Evolutionary conservation across 2,329 filamentous ascomycete species (phyloP).

Genomic region (Aspergillus vadensis): DNA sequence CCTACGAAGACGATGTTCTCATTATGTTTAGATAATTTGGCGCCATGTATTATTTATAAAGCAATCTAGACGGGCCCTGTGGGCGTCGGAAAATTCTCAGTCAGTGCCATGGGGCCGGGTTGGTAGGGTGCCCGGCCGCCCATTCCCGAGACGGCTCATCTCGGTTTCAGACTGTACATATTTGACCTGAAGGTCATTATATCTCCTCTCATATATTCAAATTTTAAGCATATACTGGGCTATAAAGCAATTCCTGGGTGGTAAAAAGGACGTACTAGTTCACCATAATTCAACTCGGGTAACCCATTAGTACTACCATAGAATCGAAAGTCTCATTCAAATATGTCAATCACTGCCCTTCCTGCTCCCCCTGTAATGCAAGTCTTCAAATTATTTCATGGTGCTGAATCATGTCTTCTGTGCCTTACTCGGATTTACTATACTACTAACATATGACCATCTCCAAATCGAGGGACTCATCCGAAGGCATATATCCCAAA

Average conservation of each 20-base stretch:
- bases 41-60: conserved; percentile 24
- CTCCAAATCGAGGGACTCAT: too few species aligned
- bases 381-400: too few species aligned
- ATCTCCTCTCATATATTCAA: conserved; percentile 20
- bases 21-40: conserved; percentile 14
- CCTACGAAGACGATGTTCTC: conserved; percentile 13
- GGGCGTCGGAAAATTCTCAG: conserved; percentile 16
- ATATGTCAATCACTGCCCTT: too few species aligned
- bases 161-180: conserved; percentile 22
- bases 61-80: conserved; percentile 24
- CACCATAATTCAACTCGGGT: neutral
- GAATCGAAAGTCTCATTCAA: too few species aligned
- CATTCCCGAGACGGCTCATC: neutral
- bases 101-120: conserved; percentile 10
- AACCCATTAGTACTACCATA: too few species aligned
- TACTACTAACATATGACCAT: too few species aligned
- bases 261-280: neutral
- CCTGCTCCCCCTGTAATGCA: too few species aligned
- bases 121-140: neutral
- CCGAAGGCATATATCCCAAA: too few species aligned
- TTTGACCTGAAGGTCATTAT: conserved; percentile 11
- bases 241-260: neutral
- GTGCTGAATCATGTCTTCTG: too few species aligned
- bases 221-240: neutral
- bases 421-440: too few species aligned